Evolutionary conservation across 1,284 basidiomycete genomes (phyloP), one percentile per base, ranked within the genome.

Genomic region (Caloboletus firmus): DNA sequence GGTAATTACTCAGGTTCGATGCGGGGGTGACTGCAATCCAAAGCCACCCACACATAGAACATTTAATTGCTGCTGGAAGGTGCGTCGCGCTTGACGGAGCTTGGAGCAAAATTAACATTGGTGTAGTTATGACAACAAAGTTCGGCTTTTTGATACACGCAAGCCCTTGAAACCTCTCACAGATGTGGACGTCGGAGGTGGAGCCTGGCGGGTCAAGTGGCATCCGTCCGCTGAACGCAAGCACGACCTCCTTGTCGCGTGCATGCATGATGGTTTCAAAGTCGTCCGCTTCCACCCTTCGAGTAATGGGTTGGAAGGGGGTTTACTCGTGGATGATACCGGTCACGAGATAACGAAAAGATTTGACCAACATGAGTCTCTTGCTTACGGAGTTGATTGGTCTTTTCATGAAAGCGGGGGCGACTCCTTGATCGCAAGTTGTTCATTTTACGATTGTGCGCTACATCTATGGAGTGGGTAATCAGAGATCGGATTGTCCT

Each of bases 261-360:
- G 91, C 67, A 99, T 99, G 97, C 95, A 98, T 67, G 94, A 93
- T 59, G 96, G 97, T 1, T 96, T 94, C 80, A 96, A 95, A 63
- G 78, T 95, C 8, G 72, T 95, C 56, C 71, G 69, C 51, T 55
- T 74, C 28, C 59, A 32, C 24, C 49, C 56, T n/a, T 39, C n/a
- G 24, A 41, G 7, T 17, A 20, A 51, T 26, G 40, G 51, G 18
- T 11, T 26, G 18, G 54, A 44, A 26, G 46, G 46, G 17, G 42
- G 52, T 8, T 39, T 57, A 20, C 47, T 51, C 10, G 49, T 34
- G 11, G 60, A 63, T 30, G 54, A 55, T 13, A 56, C 60, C 13
- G 59, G 64, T 18, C 73, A 75, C 49, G 65, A 75, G 34, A 72
- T 89, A 40, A 62, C 79, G 3, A 81, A 77, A 55, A 79, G 83